These are phyloP conservation scores for Plasmodium sp. DNA, from an alignment of 169 alveolate genomes.

Conservation along the genomic window DNA sequence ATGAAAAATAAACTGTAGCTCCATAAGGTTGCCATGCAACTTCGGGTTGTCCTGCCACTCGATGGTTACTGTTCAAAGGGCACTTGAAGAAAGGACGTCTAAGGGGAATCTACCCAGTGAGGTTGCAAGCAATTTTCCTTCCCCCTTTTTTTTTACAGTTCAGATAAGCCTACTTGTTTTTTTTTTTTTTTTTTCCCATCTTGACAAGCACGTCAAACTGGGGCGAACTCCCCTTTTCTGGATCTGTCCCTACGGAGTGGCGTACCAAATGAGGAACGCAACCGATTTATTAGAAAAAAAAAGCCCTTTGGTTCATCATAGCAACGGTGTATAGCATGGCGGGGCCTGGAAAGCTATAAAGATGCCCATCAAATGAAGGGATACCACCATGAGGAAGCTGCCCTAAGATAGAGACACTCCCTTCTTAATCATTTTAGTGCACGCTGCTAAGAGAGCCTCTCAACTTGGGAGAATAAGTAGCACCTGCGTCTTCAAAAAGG, in stretches of 20 bases:
- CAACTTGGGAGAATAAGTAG: background rate
- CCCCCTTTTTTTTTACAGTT: background rate
- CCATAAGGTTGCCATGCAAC: background rate
- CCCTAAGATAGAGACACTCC: background rate
- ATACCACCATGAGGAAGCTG: background rate
- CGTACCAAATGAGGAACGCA: background rate
- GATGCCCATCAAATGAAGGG: background rate
- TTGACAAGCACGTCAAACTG: background rate
- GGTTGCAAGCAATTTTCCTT: background rate
- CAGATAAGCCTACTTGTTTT: background rate
- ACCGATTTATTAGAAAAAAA: background rate
- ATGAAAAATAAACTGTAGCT: background rate
- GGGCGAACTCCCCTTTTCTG: background rate
- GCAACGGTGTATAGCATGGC: background rate
- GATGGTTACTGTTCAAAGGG: background rate
- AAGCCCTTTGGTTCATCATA: background rate
- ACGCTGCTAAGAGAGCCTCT: background rate
- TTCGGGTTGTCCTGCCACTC: background rate
- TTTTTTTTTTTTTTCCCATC: background rate
- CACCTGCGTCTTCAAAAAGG: background rate
- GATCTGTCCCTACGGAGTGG: background rate
- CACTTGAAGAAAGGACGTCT: background rate
- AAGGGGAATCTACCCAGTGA: background rate
- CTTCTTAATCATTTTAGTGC: background rate
- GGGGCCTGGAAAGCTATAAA: background rate